These are phyloP conservation scores for Streptanthus diversifolius DNA, from an alignment of 345 rosid species.

Conservation along the genomic window DNA sequence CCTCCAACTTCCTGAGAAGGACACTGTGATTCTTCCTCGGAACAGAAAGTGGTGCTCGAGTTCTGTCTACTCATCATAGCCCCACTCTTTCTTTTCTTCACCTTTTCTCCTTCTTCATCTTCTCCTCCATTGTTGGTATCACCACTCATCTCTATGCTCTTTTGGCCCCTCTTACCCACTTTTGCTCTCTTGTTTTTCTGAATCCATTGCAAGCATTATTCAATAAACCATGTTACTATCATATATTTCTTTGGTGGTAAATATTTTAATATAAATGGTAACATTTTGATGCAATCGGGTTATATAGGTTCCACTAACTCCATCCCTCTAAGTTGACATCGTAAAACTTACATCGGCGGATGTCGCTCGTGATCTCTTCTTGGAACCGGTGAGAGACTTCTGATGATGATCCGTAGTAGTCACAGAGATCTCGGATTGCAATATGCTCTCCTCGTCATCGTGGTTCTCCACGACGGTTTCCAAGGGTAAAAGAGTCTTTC, in stretches of 20 bases:
- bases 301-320: background rate
- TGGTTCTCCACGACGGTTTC: conserved; percentile 30
- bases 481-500: conserved; percentile 22
- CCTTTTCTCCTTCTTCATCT: conserved; percentile 28
- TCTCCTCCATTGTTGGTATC: conserved; percentile 38
- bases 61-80: conserved; percentile 38
- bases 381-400: conserved; percentile 33
- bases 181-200: conserved; percentile 47
- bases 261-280: background rate
- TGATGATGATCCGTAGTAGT: conserved; percentile 39
- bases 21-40: conserved; percentile 55
- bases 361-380: conserved; percentile 52
- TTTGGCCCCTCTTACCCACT: conserved; percentile 43
- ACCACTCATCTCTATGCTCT: conserved; percentile 31
- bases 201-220: conserved; percentile 26
- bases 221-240: background rate
- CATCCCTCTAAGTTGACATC: background rate
- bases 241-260: background rate
- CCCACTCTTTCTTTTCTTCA: conserved; percentile 28
- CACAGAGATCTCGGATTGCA: conserved; percentile 32
- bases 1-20: conserved; percentile 34
- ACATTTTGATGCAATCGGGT: background rate
- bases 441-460: conserved; percentile 24
- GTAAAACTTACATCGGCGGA: conserved; percentile 51
- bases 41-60: conserved; percentile 53